Base-by-base conservation (phyloP, 106 monocot genomes). In the Platanthera zijinensis region DNA sequence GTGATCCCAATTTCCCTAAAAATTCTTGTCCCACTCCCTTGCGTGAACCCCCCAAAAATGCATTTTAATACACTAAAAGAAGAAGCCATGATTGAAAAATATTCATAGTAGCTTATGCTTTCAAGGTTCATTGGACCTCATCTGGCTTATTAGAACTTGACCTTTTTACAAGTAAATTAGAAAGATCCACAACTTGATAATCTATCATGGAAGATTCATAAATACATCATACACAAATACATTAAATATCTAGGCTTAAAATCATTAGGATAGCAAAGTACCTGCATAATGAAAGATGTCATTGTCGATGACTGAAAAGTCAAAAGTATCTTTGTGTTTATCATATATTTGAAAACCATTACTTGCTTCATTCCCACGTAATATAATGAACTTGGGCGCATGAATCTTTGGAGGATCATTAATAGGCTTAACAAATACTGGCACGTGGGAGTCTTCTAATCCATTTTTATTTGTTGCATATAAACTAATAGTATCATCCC, bases 341-440 rank as follows among this genome's bases (percentile, higher is more conserved):
- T 87, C 84, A 80, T 86, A 93, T 64, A 96, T 84, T 80, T 84
- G 87, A 64, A 90, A 14, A 51, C 84, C 82, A 48, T 87, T 83
- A 51, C 22, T 70, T 52, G 76, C 71, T 73, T 89, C 79, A 45
- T 85, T 84, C 76, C 13, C 74, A 75, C 75, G 82, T 50, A 93
- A 81, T 11, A 76, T 51, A 83, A 96, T 82, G 66, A 87, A 87
- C 17, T 83, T 78, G 11, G 96, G 96, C 22, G 81, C 85, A 71
- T 78, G 11, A 62, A 96, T 85, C 59, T 85, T 77, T 67, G 96
- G 90, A 74, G 88, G 87, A 83, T 96, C 90, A 79, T 93, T 96
- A 28, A 87, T 77, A 67, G 96, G 93, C 78, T 90, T 81, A 51
- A 96, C 90, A 64, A 83, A 80, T 73, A 91, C 80, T 52, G 96